Base-by-base conservation (phyloP, 2,329 filamentous ascomycete genomes). In the Blastomyces parvus region DNA sequence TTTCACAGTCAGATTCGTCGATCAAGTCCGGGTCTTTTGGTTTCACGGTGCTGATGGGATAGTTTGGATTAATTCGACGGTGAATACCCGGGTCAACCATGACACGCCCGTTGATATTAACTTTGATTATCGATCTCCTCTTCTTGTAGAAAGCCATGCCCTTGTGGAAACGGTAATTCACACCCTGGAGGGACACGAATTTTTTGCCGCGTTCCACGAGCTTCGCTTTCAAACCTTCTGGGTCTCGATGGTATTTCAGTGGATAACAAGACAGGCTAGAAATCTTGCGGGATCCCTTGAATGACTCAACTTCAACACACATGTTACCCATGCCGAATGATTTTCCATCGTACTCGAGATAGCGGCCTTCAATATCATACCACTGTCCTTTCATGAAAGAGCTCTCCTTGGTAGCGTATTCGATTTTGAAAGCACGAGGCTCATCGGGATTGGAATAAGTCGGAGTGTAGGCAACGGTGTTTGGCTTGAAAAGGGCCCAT, bases 301-400 rank as follows among this genome's bases (percentile, higher is more conserved):
- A 97, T 2, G 84, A 80, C 7, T 83, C 76, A 14, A 96, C 85
- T 60, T 91, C 86, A 46, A 86, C 83, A 13, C 84, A 80, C 70
- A 90, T 84, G 59, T 80, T 85, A 19, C 89, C 89, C 69, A 88
- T 87, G 2, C 91, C 91, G 71, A 92, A 95, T 7, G 84, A 82
- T 72, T 95, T 95, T 63, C 91, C 92, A 69, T 96, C 90, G 65
- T 91, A 96, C 70, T 96, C 91, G 33, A 96, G 83, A 68, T 94
- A 96, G 22, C 76, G 73, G 11, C 79, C 90, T 67, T 93, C 88
- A 17, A 96, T 81, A 67, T 81, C 84, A 75, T 92, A 95, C 76
- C 84, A 93, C 22, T 87, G 83, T 3, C 89, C 89, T 67, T 86
- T 86, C 71, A 89, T 82, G 69, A 92, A 85, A 44, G 82, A 85